Percentiles rank a stretch among this genome's conserved stretches.
Conservation (phyloP, 495 filamentous ascomycete genomes). For the Xylaria sp. region DNA sequence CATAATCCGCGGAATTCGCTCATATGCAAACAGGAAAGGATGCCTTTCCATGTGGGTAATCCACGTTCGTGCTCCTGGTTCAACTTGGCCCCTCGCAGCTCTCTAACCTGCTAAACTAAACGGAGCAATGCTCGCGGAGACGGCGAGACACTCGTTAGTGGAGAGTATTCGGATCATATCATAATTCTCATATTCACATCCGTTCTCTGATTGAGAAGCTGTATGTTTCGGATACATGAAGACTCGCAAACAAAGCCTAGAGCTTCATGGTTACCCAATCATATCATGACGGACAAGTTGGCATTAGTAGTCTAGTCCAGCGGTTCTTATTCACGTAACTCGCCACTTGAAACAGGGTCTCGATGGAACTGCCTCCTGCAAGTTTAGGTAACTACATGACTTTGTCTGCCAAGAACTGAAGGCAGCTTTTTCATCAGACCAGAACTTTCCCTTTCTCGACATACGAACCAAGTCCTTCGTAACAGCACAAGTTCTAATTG, state of each 20-base stretch:
- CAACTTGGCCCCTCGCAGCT: neutral
- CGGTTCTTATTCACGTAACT: neutral
- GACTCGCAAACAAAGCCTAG: slow-evolving; percentile 3
- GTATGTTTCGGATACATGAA: neutral
- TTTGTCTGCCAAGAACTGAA: neutral
- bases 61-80: neutral
- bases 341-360: neutral
- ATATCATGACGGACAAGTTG: neutral
- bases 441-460: neutral
- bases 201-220: neutral
- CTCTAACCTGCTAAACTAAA: neutral
- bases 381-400: neutral
- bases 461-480: neutral
- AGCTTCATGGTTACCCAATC: neutral
- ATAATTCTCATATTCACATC: neutral
- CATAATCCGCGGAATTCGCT: neutral
- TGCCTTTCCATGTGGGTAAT: neutral
- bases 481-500: neutral
- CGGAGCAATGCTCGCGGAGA: neutral
- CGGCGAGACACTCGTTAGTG: neutral
- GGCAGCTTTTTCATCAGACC: neutral
- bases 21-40: neutral
- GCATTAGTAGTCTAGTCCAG: neutral
- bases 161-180: neutral
- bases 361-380: neutral